Conservation (phyloP, 208 protist genomes). For the Leishmania gerbilli region DNA sequence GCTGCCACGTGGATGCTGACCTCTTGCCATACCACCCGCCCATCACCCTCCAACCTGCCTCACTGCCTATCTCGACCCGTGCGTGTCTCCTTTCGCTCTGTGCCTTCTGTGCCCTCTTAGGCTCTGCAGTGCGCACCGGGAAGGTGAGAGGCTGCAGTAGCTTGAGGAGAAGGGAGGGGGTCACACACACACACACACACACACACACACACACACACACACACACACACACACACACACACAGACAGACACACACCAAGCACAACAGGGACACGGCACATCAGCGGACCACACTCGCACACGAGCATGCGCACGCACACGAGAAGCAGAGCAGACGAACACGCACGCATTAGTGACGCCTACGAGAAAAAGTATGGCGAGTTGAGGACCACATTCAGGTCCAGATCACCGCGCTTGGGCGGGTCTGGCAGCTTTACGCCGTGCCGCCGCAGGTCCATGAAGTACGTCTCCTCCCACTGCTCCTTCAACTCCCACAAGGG, state of each 20-base stretch:
- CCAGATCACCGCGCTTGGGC: conserved; percentile 83
- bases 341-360: not conserved
- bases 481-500: conserved; percentile 92
- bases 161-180: not conserved
- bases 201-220: not conserved
- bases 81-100: not conserved
- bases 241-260: not conserved
- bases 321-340: not conserved
- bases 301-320: not conserved
- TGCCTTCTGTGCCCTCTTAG: not conserved
- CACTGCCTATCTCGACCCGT: not conserved
- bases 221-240: not conserved
- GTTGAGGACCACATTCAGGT: conserved; percentile 85
- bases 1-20: not conserved
- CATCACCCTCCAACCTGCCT: not conserved
- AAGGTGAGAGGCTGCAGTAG: not conserved
- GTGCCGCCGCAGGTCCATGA: conserved; percentile 83
- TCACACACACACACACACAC: not conserved
- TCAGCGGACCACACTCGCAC: not conserved
- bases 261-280: not conserved
- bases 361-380: conserved; percentile 94
- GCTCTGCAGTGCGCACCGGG: not conserved
- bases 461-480: conserved; percentile 92
- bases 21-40: not conserved
- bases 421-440: conserved; percentile 86